Percentiles rank a stretch among this genome's conserved stretches.
phyloP scores from a whole-genome alignment of 1,139 yeast species.

The Candida freyschussii region DNA sequence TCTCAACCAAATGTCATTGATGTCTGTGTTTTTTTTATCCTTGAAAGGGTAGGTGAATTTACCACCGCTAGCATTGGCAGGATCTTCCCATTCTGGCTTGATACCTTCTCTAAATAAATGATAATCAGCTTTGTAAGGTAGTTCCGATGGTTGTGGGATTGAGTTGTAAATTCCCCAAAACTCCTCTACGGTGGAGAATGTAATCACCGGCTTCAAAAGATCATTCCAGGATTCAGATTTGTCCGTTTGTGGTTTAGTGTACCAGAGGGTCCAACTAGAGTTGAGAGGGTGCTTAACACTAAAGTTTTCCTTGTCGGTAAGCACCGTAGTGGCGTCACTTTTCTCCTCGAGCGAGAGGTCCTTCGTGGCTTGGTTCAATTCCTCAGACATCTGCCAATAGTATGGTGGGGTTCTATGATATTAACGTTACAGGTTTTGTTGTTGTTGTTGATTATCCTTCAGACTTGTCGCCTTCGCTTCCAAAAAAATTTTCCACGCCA shows the following conservation, averaged over 20 bases:
- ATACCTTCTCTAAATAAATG: constrained; percentile 93
- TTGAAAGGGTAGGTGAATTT: constrained; percentile 85
- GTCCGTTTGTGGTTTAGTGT: constrained; percentile 82
- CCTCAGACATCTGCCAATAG: constrained; percentile 28
- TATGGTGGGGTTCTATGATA: no score
- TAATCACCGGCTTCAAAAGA: constrained; percentile 86
- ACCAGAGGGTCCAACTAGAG: constrained; percentile 96
- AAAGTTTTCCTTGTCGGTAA: constrained; percentile 26
- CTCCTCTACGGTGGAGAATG: constrained; percentile 91
- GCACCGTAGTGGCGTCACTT: constrained; percentile 15
- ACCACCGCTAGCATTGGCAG: constrained; percentile 84
- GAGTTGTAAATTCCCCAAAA: constrained; percentile 98
- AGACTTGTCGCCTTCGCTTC: no score
- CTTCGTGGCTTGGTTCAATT: constrained; percentile 24
- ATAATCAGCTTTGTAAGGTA: constrained; percentile 91
- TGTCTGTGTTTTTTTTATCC: constrained; percentile 53
- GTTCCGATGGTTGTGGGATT: constrained; percentile 86
- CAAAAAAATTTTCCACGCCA: constrained; percentile 10
- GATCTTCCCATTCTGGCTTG: constrained; percentile 99
- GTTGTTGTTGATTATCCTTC: no score
- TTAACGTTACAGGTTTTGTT: no score
- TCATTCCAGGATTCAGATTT: constrained; percentile 85
- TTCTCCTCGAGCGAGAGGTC: constrained; percentile 20
- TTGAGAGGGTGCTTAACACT: constrained; percentile 76
- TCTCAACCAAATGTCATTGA: constrained; percentile 92